Base-by-base conservation (phyloP, 2,329 filamentous ascomycete species). In the Aureobasidium sp. region DNA sequence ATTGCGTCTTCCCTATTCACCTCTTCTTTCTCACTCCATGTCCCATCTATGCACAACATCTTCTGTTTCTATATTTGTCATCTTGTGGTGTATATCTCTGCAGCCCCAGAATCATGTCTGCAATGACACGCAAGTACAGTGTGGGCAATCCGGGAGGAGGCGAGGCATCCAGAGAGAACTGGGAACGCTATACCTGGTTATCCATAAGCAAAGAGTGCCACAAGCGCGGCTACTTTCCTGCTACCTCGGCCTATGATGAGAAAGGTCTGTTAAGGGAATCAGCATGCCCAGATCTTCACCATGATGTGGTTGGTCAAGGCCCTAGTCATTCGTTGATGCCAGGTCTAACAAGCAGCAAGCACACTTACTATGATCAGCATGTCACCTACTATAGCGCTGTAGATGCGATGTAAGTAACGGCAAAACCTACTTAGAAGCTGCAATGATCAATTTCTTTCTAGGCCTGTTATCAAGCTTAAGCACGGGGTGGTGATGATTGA, bases 211-310 rank as follows among this genome's bases (percentile, higher is more conserved):
- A 57, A 17, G 53, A 57, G 53, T 41, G 39, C n/a, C 41, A 45
- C 20, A 57, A 45, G 41, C 36, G 53, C 6, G 25, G 39, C 39
- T 63, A 49, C 55, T 63, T 56, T 14, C 37, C 47, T 22, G 5
- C 36, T 0, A 25, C 31, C 9, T 25, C 36, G 7, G 51, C 51
- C 37, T 41, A 47, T 25, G 63, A 63, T 34, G 45, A 45, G 14
- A 52, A 36, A 9, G 63, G 48, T 12, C 31, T 57, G 8, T 36
- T 65, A 6, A 59, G 42, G 20, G 55, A 45, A n/a, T 34, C 53
- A 5, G 27, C 27, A 15, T 57, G 41, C 9, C 53, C 53, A 45
- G 37, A 34, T 34, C 41, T 57, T 17, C 29, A 45, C 27, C 25
- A 15, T 15, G 11, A 45, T 17, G 53, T 57, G 41, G 53, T 45